Conservation (phyloP, 495 filamentous ascomycete species). For the Antarctomyces pellizariae region DNA sequence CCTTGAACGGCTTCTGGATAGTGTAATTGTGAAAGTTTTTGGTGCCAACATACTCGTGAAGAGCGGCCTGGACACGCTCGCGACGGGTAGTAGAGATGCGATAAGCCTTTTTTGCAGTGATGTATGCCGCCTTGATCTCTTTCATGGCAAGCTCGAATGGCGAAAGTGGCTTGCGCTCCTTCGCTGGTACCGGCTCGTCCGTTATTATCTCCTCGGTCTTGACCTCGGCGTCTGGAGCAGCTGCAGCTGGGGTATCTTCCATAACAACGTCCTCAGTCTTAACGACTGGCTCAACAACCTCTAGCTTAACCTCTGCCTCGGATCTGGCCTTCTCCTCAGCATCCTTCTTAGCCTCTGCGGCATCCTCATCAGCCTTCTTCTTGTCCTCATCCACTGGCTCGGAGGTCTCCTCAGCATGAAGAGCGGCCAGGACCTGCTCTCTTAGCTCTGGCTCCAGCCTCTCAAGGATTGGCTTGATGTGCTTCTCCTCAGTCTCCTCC, state of each 20-base stretch:
- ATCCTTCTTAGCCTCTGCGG: constrained; percentile 4
- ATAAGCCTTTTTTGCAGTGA: constrained; percentile 55
- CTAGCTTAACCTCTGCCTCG: constrained; percentile 2
- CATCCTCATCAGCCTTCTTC: constrained; percentile 1
- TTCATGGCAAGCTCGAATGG: constrained; percentile 42
- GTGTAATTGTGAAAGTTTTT: constrained; percentile 93
- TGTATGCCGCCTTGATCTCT: constrained; percentile 52
- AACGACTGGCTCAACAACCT: constrained; percentile 4
- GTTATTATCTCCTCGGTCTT: too few relatives aligned
- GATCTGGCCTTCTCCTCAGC: constrained; percentile 5
- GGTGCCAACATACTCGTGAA: constrained; percentile 56
- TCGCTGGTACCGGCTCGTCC: constrained; percentile 5
- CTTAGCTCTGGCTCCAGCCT: constrained; percentile 18
- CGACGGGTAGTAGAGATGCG: constrained; percentile 51
- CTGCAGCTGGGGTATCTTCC: constrained; percentile 3
- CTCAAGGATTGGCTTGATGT: constrained; percentile 49
- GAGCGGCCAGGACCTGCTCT: constrained; percentile 18
- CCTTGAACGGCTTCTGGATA: constrained; percentile 53
- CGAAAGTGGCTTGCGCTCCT: constrained; percentile 11
- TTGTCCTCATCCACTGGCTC: constrained; percentile 3
- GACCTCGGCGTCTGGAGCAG: constrained; percentile 1
- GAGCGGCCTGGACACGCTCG: constrained; percentile 41
- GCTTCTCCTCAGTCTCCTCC: constrained; percentile 49
- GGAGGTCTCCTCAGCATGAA: constrained; percentile 16
- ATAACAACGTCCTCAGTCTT: neutral